phyloP scores from a whole-genome alignment of 306 rosid species.

The Ammopiptanthus mongolicus region DNA sequence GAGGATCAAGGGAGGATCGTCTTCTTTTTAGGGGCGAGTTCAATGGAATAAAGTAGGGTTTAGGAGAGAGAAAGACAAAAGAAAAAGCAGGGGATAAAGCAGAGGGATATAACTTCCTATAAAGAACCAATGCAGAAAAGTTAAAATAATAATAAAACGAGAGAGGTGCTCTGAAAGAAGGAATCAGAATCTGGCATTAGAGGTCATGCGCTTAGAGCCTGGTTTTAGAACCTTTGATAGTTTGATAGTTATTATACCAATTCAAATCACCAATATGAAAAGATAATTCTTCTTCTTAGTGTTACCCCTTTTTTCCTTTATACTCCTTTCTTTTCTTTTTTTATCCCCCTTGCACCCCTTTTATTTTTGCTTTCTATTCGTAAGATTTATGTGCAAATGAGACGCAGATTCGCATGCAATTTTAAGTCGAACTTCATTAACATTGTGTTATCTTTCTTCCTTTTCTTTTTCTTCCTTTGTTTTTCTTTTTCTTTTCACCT shows the following conservation, averaged over 20 bases:
- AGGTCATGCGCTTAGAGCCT: constrained; percentile 83
- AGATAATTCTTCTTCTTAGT: constrained; percentile 77
- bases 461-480: constrained; percentile 11
- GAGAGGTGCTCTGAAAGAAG: constrained; percentile 44
- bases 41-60: constrained; percentile 77
- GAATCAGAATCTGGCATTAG: constrained; percentile 80
- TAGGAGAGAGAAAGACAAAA: constrained; percentile 26
- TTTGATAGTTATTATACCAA: constrained; percentile 44
- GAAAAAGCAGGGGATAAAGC: constrained; percentile 59
- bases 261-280: constrained; percentile 58
- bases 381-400: constrained; percentile 21
- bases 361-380: constrained; percentile 30
- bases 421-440: constrained; percentile 29
- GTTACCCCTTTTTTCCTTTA: constrained; percentile 20
- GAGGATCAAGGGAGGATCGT: constrained; percentile 75
- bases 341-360: constrained; percentile 28
- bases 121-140: constrained; percentile 60
- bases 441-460: constrained; percentile 13
- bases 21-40: constrained; percentile 80
- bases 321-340: constrained; percentile 32
- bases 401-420: constrained; percentile 34
- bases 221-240: constrained; percentile 50
- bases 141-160: constrained; percentile 26
- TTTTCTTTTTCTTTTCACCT: constrained; percentile 15
- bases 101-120: constrained; percentile 71